Conservation (phyloP, 768 basidiomycete genomes). For the Trametes punicea region DNA sequence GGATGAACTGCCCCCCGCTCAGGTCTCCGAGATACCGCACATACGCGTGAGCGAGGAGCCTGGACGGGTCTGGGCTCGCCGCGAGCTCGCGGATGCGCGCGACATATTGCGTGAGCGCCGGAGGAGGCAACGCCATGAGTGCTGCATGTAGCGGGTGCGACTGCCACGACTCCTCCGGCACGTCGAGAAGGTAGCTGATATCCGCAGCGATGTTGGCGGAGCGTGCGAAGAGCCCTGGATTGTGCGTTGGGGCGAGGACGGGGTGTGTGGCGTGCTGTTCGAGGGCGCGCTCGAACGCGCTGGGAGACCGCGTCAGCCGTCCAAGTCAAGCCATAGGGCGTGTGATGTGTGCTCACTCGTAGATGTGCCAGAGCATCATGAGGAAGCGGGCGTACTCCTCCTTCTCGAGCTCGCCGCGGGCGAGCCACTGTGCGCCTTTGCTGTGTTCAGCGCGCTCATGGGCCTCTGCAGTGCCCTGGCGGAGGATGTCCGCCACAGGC, state of each 20-base stretch:
- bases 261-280: conserved; percentile 60
- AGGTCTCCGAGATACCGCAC: conserved; percentile 83
- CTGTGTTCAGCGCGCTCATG: conserved; percentile 60
- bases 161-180: conserved; percentile 53
- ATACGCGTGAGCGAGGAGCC: conserved; percentile 74
- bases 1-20: conserved; percentile 73
- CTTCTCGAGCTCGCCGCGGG: conserved; percentile 54
- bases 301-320: conserved; percentile 23
- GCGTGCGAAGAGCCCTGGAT: conserved; percentile 66
- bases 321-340: background rate
- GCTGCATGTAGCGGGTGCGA: conserved; percentile 49
- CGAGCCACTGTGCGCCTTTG: conserved; percentile 52
- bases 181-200: conserved; percentile 57
- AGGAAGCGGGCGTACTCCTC: conserved; percentile 69
- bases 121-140: conserved; percentile 45
- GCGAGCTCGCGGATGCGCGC: conserved; percentile 49
- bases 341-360: conserved; percentile 48
- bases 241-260: conserved; percentile 64
- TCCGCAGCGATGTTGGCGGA: conserved; percentile 58
- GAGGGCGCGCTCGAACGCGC: conserved; percentile 54
- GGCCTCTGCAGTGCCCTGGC: conserved; percentile 39
- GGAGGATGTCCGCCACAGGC: conserved; percentile 38
- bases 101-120: conserved; percentile 50
- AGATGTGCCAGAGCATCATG: conserved; percentile 78
- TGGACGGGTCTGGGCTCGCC: conserved; percentile 42